A percentile compares a stretch with the other conserved stretches of the same genome.
Evolutionary conservation across 768 basidiomycete species (phyloP).

Genomic region (Clitopilus passeckerianus): DNA sequence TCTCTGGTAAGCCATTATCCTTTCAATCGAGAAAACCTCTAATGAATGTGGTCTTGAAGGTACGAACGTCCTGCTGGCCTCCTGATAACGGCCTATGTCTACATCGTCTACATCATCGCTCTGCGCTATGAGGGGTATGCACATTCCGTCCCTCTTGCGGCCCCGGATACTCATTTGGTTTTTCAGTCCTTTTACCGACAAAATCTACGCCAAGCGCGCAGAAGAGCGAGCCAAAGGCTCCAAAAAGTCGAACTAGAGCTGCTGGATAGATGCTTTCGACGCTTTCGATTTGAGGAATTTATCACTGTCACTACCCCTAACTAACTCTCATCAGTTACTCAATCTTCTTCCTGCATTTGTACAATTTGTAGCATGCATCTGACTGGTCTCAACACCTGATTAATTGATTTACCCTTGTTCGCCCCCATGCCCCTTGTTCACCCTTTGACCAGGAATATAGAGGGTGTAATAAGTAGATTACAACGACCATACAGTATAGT

Average conservation of each 20-base stretch:
- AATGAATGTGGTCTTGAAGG: conserved; percentile 36
- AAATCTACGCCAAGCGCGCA: conserved; percentile 68
- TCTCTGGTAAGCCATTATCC: conserved; percentile 60
- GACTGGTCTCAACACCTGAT: conserved; percentile 20
- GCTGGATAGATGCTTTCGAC: not conserved
- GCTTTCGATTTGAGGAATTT: not conserved
- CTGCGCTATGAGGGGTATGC: conserved; percentile 87
- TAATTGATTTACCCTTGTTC: not conserved
- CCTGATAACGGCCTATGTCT: conserved; percentile 75
- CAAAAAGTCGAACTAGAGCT: conserved; percentile 14
- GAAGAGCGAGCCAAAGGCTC: conserved; percentile 17
- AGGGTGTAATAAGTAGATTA: not conserved
- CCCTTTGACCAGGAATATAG: no score
- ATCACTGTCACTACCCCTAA: conserved; percentile 4
- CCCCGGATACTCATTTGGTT: no score
- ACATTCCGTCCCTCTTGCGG: not conserved
- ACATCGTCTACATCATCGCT: conserved; percentile 79
- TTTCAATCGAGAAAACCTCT: not conserved
- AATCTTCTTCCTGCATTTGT: conserved; percentile 4
- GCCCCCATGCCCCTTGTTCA: no score
- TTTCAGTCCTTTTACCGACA: conserved; percentile 70
- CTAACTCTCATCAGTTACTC: conserved; percentile 16
- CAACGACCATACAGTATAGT: conserved; percentile 2
- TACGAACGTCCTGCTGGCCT: conserved; percentile 84
- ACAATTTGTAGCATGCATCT: conserved; percentile 2